These are phyloP conservation scores for Aspergillus costaricaensis DNA, from an alignment of 2,329 filamentous ascomycete genomes.

Conservation along the genomic window DNA sequence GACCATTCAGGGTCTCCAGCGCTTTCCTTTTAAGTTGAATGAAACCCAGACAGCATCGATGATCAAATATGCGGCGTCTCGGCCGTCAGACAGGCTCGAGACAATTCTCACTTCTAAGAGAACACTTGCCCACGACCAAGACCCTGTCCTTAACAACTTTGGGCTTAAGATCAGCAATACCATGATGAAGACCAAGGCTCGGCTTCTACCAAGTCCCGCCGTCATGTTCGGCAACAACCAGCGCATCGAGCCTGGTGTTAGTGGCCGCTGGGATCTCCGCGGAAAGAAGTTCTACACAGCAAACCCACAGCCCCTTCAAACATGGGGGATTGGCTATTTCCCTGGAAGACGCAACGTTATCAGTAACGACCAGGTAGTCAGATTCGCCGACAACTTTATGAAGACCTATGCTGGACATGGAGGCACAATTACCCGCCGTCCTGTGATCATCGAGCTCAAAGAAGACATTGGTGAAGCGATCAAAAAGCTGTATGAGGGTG, in stretches of 20 bases:
- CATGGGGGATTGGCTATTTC: conserved; percentile 75
- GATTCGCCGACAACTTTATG: conserved; percentile 63
- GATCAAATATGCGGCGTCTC: conserved; percentile 90
- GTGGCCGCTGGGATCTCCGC: conserved; percentile 84
- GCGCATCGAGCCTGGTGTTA: conserved; percentile 60
- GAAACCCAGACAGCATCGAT: conserved; percentile 72
- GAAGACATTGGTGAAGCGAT: conserved; percentile 57
- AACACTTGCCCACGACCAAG: conserved; percentile 67
- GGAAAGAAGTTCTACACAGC: conserved; percentile 72
- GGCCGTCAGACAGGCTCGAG: conserved; percentile 66
- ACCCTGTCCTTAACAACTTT: conserved; percentile 71
- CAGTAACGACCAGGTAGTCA: conserved; percentile 47
- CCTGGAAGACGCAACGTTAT: conserved; percentile 55
- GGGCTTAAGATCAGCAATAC: conserved; percentile 67
- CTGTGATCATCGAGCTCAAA: conserved; percentile 46
- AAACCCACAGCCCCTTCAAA: conserved; percentile 64
- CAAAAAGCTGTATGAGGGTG: conserved; percentile 58
- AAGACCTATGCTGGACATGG: conserved; percentile 64
- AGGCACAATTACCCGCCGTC: conserved; percentile 53
- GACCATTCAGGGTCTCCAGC: conserved; percentile 56
- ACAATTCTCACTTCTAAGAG: conserved; percentile 70
- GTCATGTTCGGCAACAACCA: conserved; percentile 66
- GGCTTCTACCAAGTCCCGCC: conserved; percentile 69
- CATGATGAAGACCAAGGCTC: conserved; percentile 69
- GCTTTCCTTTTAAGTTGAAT: conserved; percentile 60